Conservation (phyloP, 768 basidiomycete genomes). For the Suillus subaureus region DNA sequence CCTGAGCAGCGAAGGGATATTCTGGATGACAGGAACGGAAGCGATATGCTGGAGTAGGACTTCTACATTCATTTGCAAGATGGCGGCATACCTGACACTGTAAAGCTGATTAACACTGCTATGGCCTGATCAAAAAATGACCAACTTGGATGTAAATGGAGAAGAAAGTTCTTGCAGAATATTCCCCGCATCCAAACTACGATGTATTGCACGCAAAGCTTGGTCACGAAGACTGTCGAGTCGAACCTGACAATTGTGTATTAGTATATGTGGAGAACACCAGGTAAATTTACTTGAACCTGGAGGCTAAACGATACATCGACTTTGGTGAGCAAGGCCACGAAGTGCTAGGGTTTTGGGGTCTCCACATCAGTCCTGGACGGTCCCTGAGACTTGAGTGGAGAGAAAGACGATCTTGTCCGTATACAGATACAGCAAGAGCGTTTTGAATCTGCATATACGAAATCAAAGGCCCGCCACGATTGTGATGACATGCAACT, state of each 20-base stretch:
- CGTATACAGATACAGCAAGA: slow-evolving; percentile 44
- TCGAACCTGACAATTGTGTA: slow-evolving; percentile 19
- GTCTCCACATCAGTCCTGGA: neutral
- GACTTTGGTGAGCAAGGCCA: slow-evolving; percentile 43
- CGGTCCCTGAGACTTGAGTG: slow-evolving; percentile 28
- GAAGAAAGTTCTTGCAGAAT: slow-evolving; percentile 25
- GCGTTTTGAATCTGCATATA: slow-evolving; percentile 38
- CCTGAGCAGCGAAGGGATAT: slow-evolving; percentile 15
- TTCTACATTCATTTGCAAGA: slow-evolving; percentile 28
- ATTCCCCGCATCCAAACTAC: slow-evolving; percentile 23
- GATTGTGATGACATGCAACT: neutral
- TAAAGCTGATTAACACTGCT: neutral
- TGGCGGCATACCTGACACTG: slow-evolving; percentile 9
- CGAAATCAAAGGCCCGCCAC: neutral
- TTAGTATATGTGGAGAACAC: neutral
- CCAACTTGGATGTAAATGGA: slow-evolving; percentile 22
- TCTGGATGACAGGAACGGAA: slow-evolving; percentile 16
- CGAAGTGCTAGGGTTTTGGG: neutral
- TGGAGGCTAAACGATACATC: slow-evolving; percentile 44
- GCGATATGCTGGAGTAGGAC: slow-evolving; percentile 20
- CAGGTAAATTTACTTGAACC: slow-evolving; percentile 19
- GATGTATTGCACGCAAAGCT: slow-evolving; percentile 22
- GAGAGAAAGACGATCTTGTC: slow-evolving; percentile 33
- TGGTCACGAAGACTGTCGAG: slow-evolving; percentile 18
- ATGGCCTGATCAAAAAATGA: neutral